Percentiles rank a stretch among this genome's conserved stretches.
Evolutionary conservation across 2,329 filamentous ascomycete genomes (phyloP).

Genomic region (Botryotinia narcissicola): DNA sequence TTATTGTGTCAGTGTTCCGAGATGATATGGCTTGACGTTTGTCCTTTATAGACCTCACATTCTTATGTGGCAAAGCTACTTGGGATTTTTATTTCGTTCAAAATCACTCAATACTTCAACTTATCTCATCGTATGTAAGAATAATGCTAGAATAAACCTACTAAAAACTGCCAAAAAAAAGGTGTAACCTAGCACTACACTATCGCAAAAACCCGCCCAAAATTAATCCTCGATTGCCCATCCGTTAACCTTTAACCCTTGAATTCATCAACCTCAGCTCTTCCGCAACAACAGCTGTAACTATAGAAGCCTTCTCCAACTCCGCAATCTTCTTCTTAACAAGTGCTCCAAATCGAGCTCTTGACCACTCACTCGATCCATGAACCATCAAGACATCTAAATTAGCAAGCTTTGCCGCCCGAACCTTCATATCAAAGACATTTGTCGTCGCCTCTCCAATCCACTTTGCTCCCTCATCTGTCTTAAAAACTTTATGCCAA

Average conservation of each 20-base stretch:
- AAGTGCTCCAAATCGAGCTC: not conserved
- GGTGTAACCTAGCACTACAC: not conserved
- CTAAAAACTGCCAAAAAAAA: not conserved
- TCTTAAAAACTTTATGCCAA: not conserved
- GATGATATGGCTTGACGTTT: not conserved
- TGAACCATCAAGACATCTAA: not conserved
- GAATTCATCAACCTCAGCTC: not conserved
- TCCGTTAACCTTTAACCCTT: not conserved
- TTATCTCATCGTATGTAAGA: not conserved
- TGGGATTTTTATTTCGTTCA: too few species aligned
- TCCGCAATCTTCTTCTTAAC: not conserved
- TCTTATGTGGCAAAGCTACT: not conserved
- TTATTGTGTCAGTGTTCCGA: not conserved
- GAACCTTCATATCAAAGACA: not conserved
- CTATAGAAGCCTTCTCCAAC: not conserved
- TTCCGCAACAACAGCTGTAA: not conserved
- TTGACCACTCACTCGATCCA: not conserved
- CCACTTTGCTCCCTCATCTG: not conserved
- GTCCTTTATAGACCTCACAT: not conserved
- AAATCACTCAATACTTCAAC: not conserved
- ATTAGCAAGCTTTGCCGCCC: not conserved
- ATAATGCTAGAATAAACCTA: too few species aligned
- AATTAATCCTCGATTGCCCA: not conserved
- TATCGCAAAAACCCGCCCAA: not conserved
- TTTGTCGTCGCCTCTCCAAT: not conserved